Base-by-base conservation (phyloP, 164 flowering plant genomes). In the Piper longum region DNA sequence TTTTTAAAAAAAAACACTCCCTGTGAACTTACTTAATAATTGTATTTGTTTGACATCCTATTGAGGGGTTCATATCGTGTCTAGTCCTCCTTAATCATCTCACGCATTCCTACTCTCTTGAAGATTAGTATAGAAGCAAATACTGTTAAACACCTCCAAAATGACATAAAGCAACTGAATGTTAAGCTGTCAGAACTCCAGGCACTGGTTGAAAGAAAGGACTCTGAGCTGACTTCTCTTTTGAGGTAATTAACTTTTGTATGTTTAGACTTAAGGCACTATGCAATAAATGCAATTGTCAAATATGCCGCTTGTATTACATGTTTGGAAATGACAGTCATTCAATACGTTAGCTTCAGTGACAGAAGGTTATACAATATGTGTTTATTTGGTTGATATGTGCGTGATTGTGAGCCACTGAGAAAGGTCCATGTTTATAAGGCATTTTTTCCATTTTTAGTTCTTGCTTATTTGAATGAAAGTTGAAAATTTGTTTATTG, bases 21-120 rank as follows among this genome's bases (percentile, higher is more conserved):
- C 11, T 48, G 52, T 48, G 11, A 9, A 12, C 9, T 9, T 0
- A 8, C 48, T 8, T 2, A 48, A 48, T 48, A 48, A 48, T 48
- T 48, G 52, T 8, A 48, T 5, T 8, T 48, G 52, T 48, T 48
- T 8, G 9, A 2, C 12, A 12, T 9, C 14, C 52, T 48, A 48
- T 48, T 48, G 48, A 5, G 52, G 11, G 14, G 11, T 6, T 48
- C 14, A 48, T 48, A 9, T 9, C 11, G 3, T 9, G 9, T 48
- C 52, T 48, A 48, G 39, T 16, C 65, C 56, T 75, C 88, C 92
- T 86, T 91, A 68, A 84, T 85, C 70, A 71, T 62, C 60, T 60
- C 70, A 92, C 95, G 93, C 66, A 75, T 84, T 68, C 98, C 96
- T 73, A 78, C 89, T 66, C 75, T 92, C 43, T 77, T 92, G 75